Evolutionary conservation across 345 rosid genomes (phyloP), one percentile per base, ranked within the genome.

Genomic region (Gossypium thurberi): DNA sequence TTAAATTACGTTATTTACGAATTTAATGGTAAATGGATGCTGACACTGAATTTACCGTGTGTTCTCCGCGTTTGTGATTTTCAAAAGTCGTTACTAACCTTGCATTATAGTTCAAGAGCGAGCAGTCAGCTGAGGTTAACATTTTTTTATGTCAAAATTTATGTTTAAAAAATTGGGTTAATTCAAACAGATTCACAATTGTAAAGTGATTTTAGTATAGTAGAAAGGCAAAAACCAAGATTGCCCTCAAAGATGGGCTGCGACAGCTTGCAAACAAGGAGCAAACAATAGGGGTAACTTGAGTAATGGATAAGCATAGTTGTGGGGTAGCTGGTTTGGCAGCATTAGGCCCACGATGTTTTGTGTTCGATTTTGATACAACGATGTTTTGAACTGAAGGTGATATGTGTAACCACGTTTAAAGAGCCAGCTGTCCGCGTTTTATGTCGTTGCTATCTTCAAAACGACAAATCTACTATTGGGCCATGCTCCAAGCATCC

Each of bases 371-470:
- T 33, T 46, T 53, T n/a, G 56, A 52, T 52, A 52, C 55, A 74
- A 72, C 18, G 21, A 70, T 7, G 70, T 33, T 33, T 5, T 33
- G 40, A 33, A 10, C 23, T 0, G 66, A 78, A 20, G 76, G 50
- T 68, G 80, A 75, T 15, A 78, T 53, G 14, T 47, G 5, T 3
- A 62, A 56, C 77, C 83, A 78, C 78, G 85, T 82, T 50, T 46
- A 25, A 57, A 1, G 1, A 51, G 77, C 79, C 82, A 77, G 69
- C 55, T 79, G 83, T 77, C 83, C 75, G 72, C 81, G 62, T 70
- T 74, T 77, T 61, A 0, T 44, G 6, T 44, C 37, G 14, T 10
- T 20, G 50, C 2, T 4, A 28, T 20, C 59, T 68, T 28, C 72
- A 69, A 69, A 69, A 50, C 25, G 59, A 69, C 72, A 26, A 69